These are phyloP conservation scores for Candida chauliodis DNA, from an alignment of 805 yeast species.

Conservation along the genomic window DNA sequence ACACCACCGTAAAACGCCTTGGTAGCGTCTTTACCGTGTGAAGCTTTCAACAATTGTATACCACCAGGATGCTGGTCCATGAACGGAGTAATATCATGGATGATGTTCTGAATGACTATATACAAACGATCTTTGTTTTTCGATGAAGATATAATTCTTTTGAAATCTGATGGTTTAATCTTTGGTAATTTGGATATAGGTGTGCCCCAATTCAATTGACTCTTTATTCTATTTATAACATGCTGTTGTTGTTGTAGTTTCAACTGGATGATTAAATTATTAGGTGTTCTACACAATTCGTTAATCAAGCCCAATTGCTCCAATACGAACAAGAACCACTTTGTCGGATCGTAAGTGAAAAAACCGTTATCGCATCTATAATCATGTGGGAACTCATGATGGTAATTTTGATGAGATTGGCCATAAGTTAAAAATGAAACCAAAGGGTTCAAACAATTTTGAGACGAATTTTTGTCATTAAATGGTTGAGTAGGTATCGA, in stretches of 20 bases:
- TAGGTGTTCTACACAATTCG: constrained; percentile 60
- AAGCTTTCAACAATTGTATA: constrained; percentile 65
- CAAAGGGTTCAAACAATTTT: constrained; percentile 56
- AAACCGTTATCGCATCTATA: constrained; percentile 70
- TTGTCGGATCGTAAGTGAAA: constrained; percentile 85
- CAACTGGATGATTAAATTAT: constrained; percentile 62
- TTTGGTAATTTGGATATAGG: constrained; percentile 85
- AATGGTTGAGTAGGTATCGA: constrained; percentile 57
- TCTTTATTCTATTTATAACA: constrained; percentile 69
- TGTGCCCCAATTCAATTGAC: constrained; percentile 88
- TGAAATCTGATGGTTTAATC: constrained; percentile 45
- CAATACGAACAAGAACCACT: constrained; percentile 60
- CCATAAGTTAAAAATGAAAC: constrained; percentile 74
- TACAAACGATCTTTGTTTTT: constrained; percentile 50
- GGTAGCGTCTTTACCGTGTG: constrained; percentile 92
- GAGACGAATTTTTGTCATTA: constrained; percentile 61
- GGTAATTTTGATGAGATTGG: constrained; percentile 90
- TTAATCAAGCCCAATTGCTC: constrained; percentile 55
- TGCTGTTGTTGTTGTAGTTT: constrained; percentile 68
- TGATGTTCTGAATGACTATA: constrained; percentile 84
- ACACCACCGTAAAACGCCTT: constrained; percentile 95
- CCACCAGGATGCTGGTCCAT: constrained; percentile 96
- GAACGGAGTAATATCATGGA: constrained; percentile 90
- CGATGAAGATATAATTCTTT: constrained; percentile 32
- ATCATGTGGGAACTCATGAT: constrained; percentile 93